Conservation (phyloP, 306 rosid species). For the Begonia peltatifolia region DNA sequence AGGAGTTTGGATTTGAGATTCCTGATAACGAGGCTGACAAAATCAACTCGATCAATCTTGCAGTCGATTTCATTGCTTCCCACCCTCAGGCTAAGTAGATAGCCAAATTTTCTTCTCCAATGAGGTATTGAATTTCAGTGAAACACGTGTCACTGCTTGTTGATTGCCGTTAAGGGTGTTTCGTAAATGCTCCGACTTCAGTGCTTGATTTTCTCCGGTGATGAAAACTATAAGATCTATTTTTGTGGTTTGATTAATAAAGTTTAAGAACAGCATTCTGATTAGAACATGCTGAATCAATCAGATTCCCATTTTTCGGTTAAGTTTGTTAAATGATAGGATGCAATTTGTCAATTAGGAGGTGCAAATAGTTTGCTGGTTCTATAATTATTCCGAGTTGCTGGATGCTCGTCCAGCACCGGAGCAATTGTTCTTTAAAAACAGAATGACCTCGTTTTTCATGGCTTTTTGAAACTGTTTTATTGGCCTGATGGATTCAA, state of each 20-base stretch:
- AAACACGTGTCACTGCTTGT: neutral
- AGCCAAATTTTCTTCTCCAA: neutral
- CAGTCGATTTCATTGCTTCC: slow-evolving; percentile 85
- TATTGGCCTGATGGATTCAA: no score
- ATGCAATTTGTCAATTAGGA: no score
- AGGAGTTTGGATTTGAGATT: slow-evolving; percentile 94
- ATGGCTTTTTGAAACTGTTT: no score
- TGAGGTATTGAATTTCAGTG: neutral
- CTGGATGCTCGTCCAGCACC: no score
- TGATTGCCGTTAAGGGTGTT: neutral
- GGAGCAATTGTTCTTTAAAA: no score
- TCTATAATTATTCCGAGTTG: no score
- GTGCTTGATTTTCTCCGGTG: neutral
- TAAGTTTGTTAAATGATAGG: no score
- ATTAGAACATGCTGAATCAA: no score
- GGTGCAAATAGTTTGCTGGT: no score
- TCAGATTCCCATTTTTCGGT: no score
- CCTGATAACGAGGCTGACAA: slow-evolving; percentile 94
- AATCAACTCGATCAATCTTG: slow-evolving; percentile 66
- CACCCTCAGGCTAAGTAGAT: slow-evolving; percentile 95
- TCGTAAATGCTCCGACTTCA: neutral
- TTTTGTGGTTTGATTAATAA: neutral
- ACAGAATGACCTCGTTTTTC: no score
- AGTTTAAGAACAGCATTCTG: neutral
- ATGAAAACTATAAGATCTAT: neutral